Conservation (phyloP, 2,329 filamentous ascomycete genomes). For the Paracamarosporium sp. region DNA sequence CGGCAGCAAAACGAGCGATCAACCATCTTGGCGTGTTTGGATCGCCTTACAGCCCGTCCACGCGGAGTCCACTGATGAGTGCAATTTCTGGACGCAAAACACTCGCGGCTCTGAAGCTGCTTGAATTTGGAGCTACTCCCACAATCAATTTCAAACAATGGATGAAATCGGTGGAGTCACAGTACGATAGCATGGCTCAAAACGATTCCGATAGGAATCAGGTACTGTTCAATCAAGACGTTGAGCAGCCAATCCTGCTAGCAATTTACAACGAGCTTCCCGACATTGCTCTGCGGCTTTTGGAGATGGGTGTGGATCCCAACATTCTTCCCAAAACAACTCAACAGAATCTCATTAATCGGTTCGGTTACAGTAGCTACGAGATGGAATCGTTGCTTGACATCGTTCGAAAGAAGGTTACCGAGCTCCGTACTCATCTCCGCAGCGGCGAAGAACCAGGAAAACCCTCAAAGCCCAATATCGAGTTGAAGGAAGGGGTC, state of each 20-base stretch:
- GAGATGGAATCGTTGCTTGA: constrained; percentile 65
- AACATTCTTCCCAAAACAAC: constrained; percentile 62
- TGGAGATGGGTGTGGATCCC: constrained; percentile 70
- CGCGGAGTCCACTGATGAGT: constrained; percentile 61
- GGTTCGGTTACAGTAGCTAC: constrained; percentile 27
- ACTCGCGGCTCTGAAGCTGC: constrained; percentile 64
- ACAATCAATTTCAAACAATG: constrained; percentile 69
- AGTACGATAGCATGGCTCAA: constrained; percentile 47
- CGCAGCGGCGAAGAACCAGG: constrained; percentile 47
- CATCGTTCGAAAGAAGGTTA: constrained; percentile 61
- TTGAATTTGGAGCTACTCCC: constrained; percentile 67
- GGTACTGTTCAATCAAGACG: constrained; percentile 53
- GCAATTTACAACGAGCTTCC: constrained; percentile 62
- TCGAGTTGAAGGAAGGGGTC: constrained; percentile 51
- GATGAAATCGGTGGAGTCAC: constrained; percentile 62
- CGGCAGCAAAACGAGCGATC: constrained; percentile 68
- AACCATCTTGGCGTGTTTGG: constrained; percentile 65
- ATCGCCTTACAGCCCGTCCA: constrained; percentile 38
- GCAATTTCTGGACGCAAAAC: constrained; percentile 64
- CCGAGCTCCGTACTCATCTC: constrained; percentile 57
- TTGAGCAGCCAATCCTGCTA: constrained; percentile 71
- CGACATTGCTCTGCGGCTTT: constrained; percentile 63
- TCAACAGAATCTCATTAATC: constrained; percentile 29
- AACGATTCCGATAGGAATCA: constrained; percentile 56
- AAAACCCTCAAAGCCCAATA: constrained; percentile 31